These are phyloP conservation scores for Carex scoparia DNA, from an alignment of 176 grass and related monocot species.

Conservation along the genomic window DNA sequence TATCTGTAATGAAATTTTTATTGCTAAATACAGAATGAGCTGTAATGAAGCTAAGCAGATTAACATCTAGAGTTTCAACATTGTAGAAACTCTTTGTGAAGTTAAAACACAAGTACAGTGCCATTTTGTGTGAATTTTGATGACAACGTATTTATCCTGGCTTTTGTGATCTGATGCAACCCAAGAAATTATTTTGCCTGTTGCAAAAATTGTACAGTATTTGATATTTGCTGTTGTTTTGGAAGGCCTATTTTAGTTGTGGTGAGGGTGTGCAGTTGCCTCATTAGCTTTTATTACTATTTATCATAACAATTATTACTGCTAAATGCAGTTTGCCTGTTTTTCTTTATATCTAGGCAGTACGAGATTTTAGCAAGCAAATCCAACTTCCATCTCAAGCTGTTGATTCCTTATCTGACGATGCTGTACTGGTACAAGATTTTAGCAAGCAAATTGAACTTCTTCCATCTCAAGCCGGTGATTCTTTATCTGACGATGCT, in stretches of 20 bases:
- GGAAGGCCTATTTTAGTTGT: not conserved
- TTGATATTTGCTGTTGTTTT: not conserved
- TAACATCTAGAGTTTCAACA: not conserved
- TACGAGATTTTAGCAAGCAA: constrained; percentile 63
- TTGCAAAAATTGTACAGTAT: not conserved
- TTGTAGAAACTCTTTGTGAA: not conserved
- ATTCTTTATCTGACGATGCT: constrained; percentile 27
- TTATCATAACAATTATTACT: not conserved
- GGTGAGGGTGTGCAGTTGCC: not conserved
- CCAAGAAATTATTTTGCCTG: not conserved
- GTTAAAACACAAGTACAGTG: not conserved
- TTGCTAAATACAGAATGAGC: not conserved
- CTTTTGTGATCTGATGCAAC: not conserved
- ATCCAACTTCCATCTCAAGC: constrained; percentile 9
- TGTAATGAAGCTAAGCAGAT: not conserved
- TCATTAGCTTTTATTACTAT: not conserved
- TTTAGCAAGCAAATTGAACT: constrained; percentile 25
- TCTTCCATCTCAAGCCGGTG: constrained; percentile 17
- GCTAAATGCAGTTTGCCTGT: not conserved
- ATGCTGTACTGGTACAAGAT: constrained; percentile 20
- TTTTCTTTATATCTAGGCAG: constrained; percentile 45
- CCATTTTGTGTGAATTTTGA: not conserved
- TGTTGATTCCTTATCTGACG: constrained; percentile 22
- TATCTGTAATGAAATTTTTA: not conserved
- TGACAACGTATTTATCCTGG: not conserved